Evolutionary conservation across 176 grass and related monocot species (phyloP), one percentile per base, ranked within the genome.

Genomic region (Raddia distichophylla): DNA sequence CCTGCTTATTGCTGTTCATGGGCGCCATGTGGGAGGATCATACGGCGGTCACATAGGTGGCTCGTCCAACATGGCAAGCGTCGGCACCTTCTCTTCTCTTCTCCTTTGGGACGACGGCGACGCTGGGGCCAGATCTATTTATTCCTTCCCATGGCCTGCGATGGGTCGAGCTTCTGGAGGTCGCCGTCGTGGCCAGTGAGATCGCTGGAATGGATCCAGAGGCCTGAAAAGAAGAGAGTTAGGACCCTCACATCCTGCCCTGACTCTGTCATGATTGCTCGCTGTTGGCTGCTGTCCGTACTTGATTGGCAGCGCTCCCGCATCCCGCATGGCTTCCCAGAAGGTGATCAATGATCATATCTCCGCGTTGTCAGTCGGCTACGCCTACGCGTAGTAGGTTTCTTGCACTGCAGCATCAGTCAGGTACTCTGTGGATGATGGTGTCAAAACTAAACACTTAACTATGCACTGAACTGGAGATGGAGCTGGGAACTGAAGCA

Each of bases 151-250:
- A 7, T 58, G 75, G 71, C 49, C 59, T 10, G 68, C 51, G 74
- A 70, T 68, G 54, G 65, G 52, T 63, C 65, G 56, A 68, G 46
- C 27, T 70, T 22, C 20, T 9, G 47, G 67, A 18, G 32, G 80
- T 78, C 80, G 80, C 74, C 42, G 56, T 73, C 86, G 34, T 19
- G 48, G 73, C 86, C 86, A 88, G 86, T 63, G n/a, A 83, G 49
- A 66, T 76, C 53, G 63, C 60, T 60, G 33, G 45, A 34, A 37
- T 42, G 42, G 76, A 45, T 64, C 49, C 81, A 65, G 49, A 57
- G 84, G 61, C n/a, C 4, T 18, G 58, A 50, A 71, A 16, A 51
- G 6, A 51, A 6, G 6, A 48, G 10, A 66, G 60, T 17, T 8
- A 9, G 42, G 54, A 17, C 17, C 60, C 69, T 64, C 62, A 33